phyloP scores from a whole-genome alignment of 768 basidiomycete species.

The Podaxis carcinomalis region DNA sequence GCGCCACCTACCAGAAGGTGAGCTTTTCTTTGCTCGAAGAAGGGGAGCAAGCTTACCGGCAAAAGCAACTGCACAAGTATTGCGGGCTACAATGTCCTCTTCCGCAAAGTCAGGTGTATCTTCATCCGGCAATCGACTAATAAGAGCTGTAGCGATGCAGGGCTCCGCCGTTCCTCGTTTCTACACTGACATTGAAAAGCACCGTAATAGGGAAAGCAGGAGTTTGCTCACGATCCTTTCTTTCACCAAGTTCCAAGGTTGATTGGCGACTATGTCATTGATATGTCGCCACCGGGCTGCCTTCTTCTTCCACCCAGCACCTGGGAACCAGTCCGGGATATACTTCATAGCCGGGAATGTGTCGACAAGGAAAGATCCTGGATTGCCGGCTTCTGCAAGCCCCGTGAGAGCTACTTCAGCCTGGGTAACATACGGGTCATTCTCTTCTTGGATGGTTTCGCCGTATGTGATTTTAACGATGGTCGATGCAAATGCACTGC shows the following conservation, averaged over 20 bases:
- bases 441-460: conserved; percentile 20
- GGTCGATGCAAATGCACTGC: conserved; percentile 29
- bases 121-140: not conserved
- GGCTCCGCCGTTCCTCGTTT: not conserved
- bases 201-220: not conserved
- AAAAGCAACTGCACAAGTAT: not conserved
- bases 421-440: conserved; percentile 30
- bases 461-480: conserved; percentile 32
- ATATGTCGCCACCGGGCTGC: conserved; percentile 26
- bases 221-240: conserved; percentile 22
- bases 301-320: conserved; percentile 31
- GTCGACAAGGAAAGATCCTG: conserved; percentile 33
- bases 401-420: conserved; percentile 25
- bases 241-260: conserved; percentile 29
- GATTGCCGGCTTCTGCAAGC: conserved; percentile 22
- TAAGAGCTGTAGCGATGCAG: conserved; percentile 6
- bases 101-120: not conserved
- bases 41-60: not conserved
- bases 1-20: conserved; percentile 3
- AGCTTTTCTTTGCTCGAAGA: not conserved
- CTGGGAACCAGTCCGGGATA: conserved; percentile 35
- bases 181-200: not conserved
- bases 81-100: not conserved
- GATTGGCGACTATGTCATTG: conserved; percentile 25
- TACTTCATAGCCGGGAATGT: conserved; percentile 28